Base-by-base conservation (phyloP, 495 filamentous ascomycete species). In the Usnea hakonensis region DNA sequence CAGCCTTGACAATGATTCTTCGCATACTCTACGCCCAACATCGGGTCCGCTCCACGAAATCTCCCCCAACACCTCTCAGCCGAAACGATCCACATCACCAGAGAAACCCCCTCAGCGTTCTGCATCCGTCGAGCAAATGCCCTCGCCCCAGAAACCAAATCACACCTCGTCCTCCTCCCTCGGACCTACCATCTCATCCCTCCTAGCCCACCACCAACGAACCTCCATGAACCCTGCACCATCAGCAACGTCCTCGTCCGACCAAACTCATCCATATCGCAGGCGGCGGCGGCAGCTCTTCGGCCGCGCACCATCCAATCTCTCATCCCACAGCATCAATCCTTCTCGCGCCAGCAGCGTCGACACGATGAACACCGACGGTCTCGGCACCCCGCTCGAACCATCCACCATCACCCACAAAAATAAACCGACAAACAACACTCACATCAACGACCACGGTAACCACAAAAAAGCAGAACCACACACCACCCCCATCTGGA, bases 281-380 rank as follows among this genome's bases (percentile, higher is more conserved):
- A n/a, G n/a, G n/a, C 68, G 68, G 0, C 64, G 61, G 54, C 68
- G 67, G 13, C 67, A 67, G 28, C 77, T 81, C 40, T 68, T 83
- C n/a, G 80, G 80, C 33, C 74, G 80, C 43, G 79, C 77, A 9
- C 70, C 75, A 32, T 81, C 79, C 2, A 73, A 76, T 41, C 62
- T 76, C 30, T 76, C 76, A 32, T 56, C 59, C 33, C 70, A 69
- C 64, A 65, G 64, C 37, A 56, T 56, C 28, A 32, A 60, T 56
- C 30, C 64, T 57, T 80, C 77, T 32, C 79, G 78, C 46, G 80
- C 79, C 46, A 81, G 79, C 70, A 81, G 78, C 37, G 76, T 81
- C 60, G 80, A 81, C 57, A 81, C 79, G 13, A 68, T 81, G n/a
- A 81, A 83, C 63, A 80, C 79, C 36, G 80, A 83, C 55, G 80